These are phyloP conservation scores for Beauveria sp. DNA, from an alignment of 2,329 filamentous ascomycete species.

Conservation along the genomic window DNA sequence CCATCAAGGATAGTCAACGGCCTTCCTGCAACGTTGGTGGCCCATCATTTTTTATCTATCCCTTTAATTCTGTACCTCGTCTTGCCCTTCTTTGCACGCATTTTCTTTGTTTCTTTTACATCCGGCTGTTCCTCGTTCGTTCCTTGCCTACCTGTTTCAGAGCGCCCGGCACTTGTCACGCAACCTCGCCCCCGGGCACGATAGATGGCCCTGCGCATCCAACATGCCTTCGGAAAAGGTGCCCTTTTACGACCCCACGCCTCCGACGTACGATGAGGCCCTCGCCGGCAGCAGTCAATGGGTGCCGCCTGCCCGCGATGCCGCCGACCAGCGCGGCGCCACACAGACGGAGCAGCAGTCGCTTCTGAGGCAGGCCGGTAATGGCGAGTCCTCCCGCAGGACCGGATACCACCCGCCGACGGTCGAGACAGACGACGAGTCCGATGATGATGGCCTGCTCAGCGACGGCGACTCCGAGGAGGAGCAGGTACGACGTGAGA, in stretches of 20 bases:
- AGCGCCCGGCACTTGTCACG: not conserved
- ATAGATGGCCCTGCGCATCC: not conserved
- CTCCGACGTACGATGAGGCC: slow-evolving; percentile 36
- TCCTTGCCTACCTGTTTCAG: not conserved
- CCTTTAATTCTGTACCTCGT: not conserved
- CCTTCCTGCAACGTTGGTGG: not conserved
- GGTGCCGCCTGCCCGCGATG: slow-evolving; percentile 23
- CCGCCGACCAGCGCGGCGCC: slow-evolving; percentile 50
- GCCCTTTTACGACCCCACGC: slow-evolving; percentile 36
- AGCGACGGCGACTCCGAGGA: slow-evolving; percentile 47
- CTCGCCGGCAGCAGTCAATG: slow-evolving; percentile 29
- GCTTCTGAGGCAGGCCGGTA: slow-evolving; percentile 52
- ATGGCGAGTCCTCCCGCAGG: slow-evolving; percentile 33
- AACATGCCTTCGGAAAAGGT: slow-evolving; percentile 31
- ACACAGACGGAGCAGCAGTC: slow-evolving; percentile 71
- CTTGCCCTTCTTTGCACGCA: not conserved
- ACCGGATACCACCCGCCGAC: slow-evolving; percentile 70
- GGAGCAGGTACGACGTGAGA: slow-evolving; percentile 65
- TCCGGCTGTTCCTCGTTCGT: not conserved
- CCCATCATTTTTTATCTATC: not conserved
- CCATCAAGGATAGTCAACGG: not conserved
- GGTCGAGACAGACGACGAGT: slow-evolving; percentile 67
- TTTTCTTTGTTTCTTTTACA: not conserved
- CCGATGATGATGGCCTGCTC: slow-evolving; percentile 36
- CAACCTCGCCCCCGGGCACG: not conserved